Conservation (phyloP, 768 basidiomycete species). For the Leccinum incarnatum region DNA sequence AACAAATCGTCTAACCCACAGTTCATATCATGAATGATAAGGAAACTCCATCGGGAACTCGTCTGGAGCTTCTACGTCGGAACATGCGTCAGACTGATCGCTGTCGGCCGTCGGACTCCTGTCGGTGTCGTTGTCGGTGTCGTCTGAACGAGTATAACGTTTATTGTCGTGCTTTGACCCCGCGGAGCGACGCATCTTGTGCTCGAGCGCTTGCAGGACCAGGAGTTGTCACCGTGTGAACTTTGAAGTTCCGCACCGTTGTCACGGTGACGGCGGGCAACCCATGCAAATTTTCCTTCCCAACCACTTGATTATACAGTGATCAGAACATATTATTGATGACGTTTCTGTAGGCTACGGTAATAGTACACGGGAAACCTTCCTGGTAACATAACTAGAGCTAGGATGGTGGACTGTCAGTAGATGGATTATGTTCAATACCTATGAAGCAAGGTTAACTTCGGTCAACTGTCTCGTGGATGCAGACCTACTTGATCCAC, state of each 20-base stretch:
- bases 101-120: slow-evolving; percentile 1
- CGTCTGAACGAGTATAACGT: slow-evolving; percentile 25
- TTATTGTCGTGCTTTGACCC: slow-evolving; percentile 5
- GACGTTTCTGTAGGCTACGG: neutral
- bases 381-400: neutral
- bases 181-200: too few relatives aligned
- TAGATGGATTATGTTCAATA: neutral
- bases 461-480: neutral
- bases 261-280: neutral
- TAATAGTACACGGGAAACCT: neutral
- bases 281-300: neutral
- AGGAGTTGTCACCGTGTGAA: neutral
- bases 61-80: slow-evolving; percentile 24
- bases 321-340: neutral
- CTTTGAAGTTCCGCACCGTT: neutral
- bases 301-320: neutral
- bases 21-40: slow-evolving; percentile 14
- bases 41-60: slow-evolving; percentile 23
- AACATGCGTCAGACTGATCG: slow-evolving; percentile 21
- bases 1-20: slow-evolving; percentile 6
- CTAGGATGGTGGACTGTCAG: neutral
- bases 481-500: slow-evolving; percentile 1
- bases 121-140: slow-evolving; percentile 23
- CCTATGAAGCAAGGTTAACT: neutral
- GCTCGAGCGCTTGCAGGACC: too few relatives aligned